These are phyloP conservation scores for Nakaseomyces nivariensis DNA, from an alignment of 1,139 yeast genomes.

Conservation along the genomic window DNA sequence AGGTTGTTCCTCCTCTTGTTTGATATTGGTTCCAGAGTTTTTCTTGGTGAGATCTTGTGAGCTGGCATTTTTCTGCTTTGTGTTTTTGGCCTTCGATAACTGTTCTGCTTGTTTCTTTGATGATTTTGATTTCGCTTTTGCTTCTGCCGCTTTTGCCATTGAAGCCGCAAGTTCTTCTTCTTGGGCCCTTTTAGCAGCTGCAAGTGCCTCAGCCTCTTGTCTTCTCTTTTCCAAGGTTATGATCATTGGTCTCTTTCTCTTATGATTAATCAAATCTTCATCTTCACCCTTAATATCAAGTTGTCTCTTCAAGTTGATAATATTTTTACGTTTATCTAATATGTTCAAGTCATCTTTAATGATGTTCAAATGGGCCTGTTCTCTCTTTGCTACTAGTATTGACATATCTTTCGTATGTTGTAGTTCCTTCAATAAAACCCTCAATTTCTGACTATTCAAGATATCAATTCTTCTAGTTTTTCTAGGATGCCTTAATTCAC, in stretches of 20 bases:
- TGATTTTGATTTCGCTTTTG: slow-evolving; percentile 12
- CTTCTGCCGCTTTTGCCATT: slow-evolving; percentile 8
- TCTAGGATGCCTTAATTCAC: slow-evolving; percentile 92
- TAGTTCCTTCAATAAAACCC: slow-evolving; percentile 66
- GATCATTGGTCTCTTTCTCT: slow-evolving; percentile 45
- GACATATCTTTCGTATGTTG: slow-evolving; percentile 67
- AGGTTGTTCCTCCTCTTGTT: slow-evolving; percentile 10
- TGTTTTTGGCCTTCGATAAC: slow-evolving; percentile 13
- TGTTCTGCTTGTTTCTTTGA: slow-evolving; percentile 19
- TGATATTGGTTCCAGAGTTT: background rate
- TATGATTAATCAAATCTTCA: slow-evolving; percentile 69
- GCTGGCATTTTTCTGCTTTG: slow-evolving; percentile 14
- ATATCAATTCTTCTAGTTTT: slow-evolving; percentile 93
- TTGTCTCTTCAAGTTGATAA: slow-evolving; percentile 63
- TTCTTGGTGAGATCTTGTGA: slow-evolving; percentile 1
- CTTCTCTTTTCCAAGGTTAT: slow-evolving; percentile 26
- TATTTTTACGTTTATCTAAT: slow-evolving; percentile 46
- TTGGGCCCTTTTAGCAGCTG: slow-evolving; percentile 9
- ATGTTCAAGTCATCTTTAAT: slow-evolving; percentile 17
- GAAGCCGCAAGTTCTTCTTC: slow-evolving; percentile 9
- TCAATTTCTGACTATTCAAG: slow-evolving; percentile 76
- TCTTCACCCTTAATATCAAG: slow-evolving; percentile 78
- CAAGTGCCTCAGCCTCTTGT: slow-evolving; percentile 13
- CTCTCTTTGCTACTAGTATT: slow-evolving; percentile 58
- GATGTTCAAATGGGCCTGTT: slow-evolving; percentile 34